Base-by-base conservation (phyloP, 345 rosid genomes). In the Rubroshorea leprosula region DNA sequence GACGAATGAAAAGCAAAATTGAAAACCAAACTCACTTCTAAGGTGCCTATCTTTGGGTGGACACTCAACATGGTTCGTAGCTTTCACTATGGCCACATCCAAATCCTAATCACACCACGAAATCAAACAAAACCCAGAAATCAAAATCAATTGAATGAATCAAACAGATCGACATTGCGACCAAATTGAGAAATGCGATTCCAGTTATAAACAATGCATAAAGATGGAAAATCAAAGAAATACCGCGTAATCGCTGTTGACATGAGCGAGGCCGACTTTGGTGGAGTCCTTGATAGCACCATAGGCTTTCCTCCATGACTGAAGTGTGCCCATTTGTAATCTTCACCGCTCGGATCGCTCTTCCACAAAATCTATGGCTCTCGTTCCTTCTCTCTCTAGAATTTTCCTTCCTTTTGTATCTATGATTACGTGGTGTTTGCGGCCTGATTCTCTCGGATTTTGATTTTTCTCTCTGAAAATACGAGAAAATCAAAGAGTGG, bases 211-310 rank as follows among this genome's bases (percentile, higher is more conserved):
- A 21, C 25, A 0, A 21, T 9, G 31, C 22, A 19, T n/a, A 23
- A 52, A 41, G 19, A 20, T 22, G 18, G 15, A 6, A 11, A 38
- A 46, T 25, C 5, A 51, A 23, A 22, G 27, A 65, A 62, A 39
- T 73, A 93, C 99, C 75, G 99, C 95, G 58, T 74, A 94, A 67
- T 90, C 97, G 76, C 96, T 87, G 77, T 94, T 94, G 75, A 94
- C 97, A 54, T 93, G 99, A 67, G 96, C 97, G 55, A 94, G 89
- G 38, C 99, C 99, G 81, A 94, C 97, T 90, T 94, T 94, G 73
- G 99, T 94, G 80, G 83, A 49, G 60, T 94, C 97, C 65, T 94
- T 94, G 75, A 94, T 73, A 53, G 97, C 99, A 45, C 97, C 99
- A 41, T 86, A 94, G 43, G 97, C 97, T 66, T 78, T 87, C 52